A percentile compares a stretch with the other conserved stretches of the same genome.
These are phyloP conservation scores for Candida pseudoglaebosa DNA, from an alignment of 805 yeast species.

Conservation along the genomic window DNA sequence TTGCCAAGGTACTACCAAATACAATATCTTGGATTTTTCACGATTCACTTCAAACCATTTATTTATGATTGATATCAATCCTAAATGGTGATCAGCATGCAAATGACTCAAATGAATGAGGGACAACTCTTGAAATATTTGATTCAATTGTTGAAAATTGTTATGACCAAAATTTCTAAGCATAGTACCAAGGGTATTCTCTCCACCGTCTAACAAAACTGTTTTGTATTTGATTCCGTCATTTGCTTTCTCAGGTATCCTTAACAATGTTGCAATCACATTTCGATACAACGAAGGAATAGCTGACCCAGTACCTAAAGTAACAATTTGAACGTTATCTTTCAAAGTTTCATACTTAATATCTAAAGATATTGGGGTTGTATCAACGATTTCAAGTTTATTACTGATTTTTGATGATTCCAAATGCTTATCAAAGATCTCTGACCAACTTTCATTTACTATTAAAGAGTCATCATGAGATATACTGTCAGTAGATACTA, in stretches of 20 bases:
- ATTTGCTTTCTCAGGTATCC: conserved; percentile 50
- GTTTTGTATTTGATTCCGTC: conserved; percentile 33
- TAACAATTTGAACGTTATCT: conserved; percentile 61
- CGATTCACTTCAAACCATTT: conserved; percentile 56
- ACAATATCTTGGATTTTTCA: conserved; percentile 35
- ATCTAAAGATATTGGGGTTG: conserved; percentile 18
- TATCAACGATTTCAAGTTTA: conserved; percentile 15
- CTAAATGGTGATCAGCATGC: conserved; percentile 97
- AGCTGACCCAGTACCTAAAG: conserved; percentile 93
- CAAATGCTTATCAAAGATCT: conserved; percentile 28
- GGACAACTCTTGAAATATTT: conserved; percentile 56
- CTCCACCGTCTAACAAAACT: conserved; percentile 89
- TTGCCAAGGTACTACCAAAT: conserved; percentile 72
- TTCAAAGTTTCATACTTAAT: conserved; percentile 21
- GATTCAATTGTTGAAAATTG: conserved; percentile 28
- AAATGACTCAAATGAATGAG: conserved; percentile 78
- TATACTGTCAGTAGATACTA: conserved; percentile 21
- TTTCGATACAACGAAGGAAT: conserved; percentile 81
- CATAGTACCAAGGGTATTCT: conserved; percentile 76
- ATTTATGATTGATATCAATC: conserved; percentile 63
- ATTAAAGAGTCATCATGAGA: conserved; percentile 16
- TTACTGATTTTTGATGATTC: conserved; percentile 14
- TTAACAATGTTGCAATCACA: conserved; percentile 74
- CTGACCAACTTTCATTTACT: conserved; percentile 22
- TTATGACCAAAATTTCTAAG: conserved; percentile 55